Evolutionary conservation across 345 rosid genomes (phyloP).

Genomic region (Syzygium aromaticum): DNA sequence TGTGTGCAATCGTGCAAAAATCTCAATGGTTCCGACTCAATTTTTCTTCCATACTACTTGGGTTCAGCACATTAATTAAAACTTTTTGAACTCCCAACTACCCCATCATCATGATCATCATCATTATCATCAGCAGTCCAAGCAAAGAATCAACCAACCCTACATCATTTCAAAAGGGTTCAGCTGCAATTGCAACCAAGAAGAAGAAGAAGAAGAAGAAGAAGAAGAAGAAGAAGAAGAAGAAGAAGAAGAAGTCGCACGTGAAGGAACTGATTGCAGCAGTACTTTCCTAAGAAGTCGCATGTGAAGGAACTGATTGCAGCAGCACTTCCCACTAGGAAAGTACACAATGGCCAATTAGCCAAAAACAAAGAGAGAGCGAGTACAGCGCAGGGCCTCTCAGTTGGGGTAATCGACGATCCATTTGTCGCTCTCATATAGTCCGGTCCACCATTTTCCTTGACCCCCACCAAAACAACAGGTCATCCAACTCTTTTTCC

Average conservation of each 20-base stretch:
- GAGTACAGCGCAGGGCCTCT: background rate
- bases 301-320: background rate
- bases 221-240: background rate
- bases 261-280: background rate
- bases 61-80: background rate
- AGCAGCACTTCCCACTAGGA: background rate
- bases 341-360: background rate
- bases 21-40: background rate
- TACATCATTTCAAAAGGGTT: background rate
- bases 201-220: background rate
- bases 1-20: background rate
- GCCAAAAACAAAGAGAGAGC: background rate
- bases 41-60: background rate
- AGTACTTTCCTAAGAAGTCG: background rate
- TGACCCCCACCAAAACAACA: background rate
- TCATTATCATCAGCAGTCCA: background rate
- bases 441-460: background rate
- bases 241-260: no score
- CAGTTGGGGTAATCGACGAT: background rate
- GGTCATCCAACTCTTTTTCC: background rate
- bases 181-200: background rate
- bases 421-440: background rate
- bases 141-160: background rate
- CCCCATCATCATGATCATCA: background rate
- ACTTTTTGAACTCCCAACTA: background rate